phyloP scores from a whole-genome alignment of 2,329 filamentous ascomycete genomes.

The Talaromyces marneffei region DNA sequence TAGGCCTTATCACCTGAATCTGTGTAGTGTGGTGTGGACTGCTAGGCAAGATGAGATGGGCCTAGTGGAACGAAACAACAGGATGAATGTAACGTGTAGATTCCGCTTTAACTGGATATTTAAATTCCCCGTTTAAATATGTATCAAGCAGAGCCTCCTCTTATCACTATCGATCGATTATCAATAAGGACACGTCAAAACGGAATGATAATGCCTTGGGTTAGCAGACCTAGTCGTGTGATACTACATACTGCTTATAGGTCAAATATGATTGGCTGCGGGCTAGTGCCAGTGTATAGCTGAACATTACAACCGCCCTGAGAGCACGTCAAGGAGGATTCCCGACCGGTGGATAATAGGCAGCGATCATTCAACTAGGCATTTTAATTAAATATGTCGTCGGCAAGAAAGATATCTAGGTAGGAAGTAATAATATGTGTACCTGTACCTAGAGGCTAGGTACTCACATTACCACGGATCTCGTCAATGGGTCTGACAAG shows the following conservation, averaged over 20 bases:
- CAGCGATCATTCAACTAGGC: background rate
- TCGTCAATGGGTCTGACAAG: background rate
- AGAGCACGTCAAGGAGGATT: background rate
- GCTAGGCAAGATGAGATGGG: background rate
- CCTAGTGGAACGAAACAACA: background rate
- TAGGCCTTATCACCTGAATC: background rate
- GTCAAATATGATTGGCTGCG: background rate
- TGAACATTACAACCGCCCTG: background rate
- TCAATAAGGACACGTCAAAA: constrained; percentile 4
- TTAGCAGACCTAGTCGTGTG: background rate
- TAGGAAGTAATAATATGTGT: background rate
- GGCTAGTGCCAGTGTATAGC: background rate
- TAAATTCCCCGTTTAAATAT: background rate
- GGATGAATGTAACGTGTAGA: background rate
- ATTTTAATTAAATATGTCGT: background rate
- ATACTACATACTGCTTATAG: background rate
- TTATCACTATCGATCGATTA: background rate
- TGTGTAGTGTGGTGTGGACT: background rate
- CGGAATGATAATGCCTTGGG: background rate
- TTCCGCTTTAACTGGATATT: background rate
- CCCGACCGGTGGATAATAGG: background rate
- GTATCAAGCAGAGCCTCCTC: background rate
- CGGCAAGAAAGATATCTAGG: background rate
- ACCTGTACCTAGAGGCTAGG: no score
- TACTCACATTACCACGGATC: no score